A percentile compares a stretch with the other conserved stretches of the same genome.
Evolutionary conservation across 2,329 filamentous ascomycete species (phyloP).

Genomic region (Neospermospora avenae): DNA sequence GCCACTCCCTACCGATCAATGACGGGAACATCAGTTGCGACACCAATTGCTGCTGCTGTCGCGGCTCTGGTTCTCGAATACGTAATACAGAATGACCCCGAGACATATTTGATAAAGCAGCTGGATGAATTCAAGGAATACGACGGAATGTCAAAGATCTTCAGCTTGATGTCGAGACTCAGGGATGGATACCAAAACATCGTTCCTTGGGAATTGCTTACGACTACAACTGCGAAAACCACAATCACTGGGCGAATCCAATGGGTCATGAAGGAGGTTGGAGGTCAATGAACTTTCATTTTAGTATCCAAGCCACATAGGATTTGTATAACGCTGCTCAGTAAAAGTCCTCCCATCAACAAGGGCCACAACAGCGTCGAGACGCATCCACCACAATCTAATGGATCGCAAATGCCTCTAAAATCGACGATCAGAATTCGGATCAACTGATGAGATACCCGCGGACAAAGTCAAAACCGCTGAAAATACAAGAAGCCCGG

Average conservation of each 20-base stretch:
- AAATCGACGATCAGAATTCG: too few relatives aligned
- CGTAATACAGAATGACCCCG: constrained; percentile 9
- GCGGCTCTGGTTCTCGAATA: constrained; percentile 27
- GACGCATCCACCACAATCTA: too few relatives aligned
- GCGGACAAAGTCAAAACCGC: too few relatives aligned
- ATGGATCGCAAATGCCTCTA: too few relatives aligned
- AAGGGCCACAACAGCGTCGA: too few relatives aligned
- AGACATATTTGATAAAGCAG: not conserved
- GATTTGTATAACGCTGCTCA: too few relatives aligned
- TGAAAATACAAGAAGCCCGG: too few relatives aligned
- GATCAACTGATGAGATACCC: too few relatives aligned
- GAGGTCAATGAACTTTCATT: not conserved
- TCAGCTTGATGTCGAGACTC: constrained; percentile 3
- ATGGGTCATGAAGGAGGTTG: not conserved
- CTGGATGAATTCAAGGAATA: constrained; percentile 7
- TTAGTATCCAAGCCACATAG: not conserved
- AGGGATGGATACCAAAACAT: constrained; percentile 10
- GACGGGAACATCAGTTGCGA: constrained; percentile 30
- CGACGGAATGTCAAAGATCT: constrained; percentile 8
- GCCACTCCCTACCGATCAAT: not conserved
- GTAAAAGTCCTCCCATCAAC: too few relatives aligned
- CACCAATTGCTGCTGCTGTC: constrained; percentile 27
- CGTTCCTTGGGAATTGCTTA: constrained; percentile 12
- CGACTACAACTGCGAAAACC: not conserved
- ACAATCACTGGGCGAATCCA: not conserved